Conservation (phyloP, 306 rosid genomes). For the Citrullus mucosospermus region DNA sequence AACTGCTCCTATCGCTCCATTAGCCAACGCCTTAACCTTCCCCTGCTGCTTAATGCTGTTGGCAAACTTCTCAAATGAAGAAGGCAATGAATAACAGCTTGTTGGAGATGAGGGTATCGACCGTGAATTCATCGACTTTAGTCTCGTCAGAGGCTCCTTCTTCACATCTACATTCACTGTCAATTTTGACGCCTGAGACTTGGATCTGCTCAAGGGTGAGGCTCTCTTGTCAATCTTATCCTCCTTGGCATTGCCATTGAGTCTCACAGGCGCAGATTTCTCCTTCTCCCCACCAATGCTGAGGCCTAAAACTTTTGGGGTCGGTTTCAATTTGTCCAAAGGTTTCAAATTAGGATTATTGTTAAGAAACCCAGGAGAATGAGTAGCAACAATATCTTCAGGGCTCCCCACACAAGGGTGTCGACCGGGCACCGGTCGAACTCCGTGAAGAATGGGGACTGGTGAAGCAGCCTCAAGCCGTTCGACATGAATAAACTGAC, state of each 20-base stretch:
- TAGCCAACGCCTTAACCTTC: slow-evolving; percentile 36
- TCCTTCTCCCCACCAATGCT: slow-evolving; percentile 29
- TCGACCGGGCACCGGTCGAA: slow-evolving; percentile 84
- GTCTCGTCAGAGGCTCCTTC: slow-evolving; percentile 46
- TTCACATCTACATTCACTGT: slow-evolving; percentile 42
- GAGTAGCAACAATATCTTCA: slow-evolving; percentile 83
- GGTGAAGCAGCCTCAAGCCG: slow-evolving; percentile 84
- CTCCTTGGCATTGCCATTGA: slow-evolving; percentile 31
- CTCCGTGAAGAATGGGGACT: slow-evolving; percentile 86
- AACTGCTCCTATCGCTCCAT: slow-evolving; percentile 27
- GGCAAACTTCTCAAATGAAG: slow-evolving; percentile 75
- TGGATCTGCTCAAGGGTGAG: slow-evolving; percentile 25
- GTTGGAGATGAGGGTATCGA: slow-evolving; percentile 76
- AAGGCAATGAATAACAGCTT: slow-evolving; percentile 77
- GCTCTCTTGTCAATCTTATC: slow-evolving; percentile 42
- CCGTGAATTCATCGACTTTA: slow-evolving; percentile 71
- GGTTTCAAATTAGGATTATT: slow-evolving; percentile 24
- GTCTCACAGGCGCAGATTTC: slow-evolving; percentile 20
- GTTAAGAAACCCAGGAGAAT: slow-evolving; percentile 61
- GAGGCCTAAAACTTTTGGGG: slow-evolving; percentile 23
- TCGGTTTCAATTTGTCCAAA: slow-evolving; percentile 30
- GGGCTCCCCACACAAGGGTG: slow-evolving; percentile 92
- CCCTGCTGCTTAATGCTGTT: slow-evolving; percentile 63
- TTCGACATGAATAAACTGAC: slow-evolving; percentile 86
- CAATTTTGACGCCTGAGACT: slow-evolving; percentile 36